phyloP scores from a whole-genome alignment of 129 eudicot species.

The Flaveria robusta region DNA sequence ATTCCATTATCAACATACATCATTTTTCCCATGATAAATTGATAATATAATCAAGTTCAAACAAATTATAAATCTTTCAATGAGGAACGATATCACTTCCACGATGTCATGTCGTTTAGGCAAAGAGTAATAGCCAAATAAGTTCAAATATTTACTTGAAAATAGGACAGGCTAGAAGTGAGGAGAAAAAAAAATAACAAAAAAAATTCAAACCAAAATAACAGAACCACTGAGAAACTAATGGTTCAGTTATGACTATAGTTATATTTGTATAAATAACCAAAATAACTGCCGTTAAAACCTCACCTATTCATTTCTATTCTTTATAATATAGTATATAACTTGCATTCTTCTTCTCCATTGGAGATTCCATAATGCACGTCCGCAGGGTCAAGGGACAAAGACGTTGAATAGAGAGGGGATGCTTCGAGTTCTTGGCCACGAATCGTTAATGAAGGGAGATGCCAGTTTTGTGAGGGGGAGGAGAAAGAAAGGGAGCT shows the following conservation, averaged over 20 bases:
- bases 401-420: too few species aligned
- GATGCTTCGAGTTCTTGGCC: too few species aligned
- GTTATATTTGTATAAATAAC: background rate
- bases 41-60: background rate
- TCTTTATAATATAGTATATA: background rate
- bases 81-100: background rate
- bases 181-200: background rate
- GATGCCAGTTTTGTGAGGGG: too few species aligned
- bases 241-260: background rate
- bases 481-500: too few species aligned
- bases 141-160: background rate
- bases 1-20: slow-evolving; percentile 25
- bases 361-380: too few species aligned
- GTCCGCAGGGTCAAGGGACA: too few species aligned
- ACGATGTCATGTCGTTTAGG: background rate
- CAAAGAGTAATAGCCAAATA: background rate
- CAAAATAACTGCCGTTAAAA: background rate
- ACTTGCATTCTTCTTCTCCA: background rate
- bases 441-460: too few species aligned
- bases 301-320: background rate
- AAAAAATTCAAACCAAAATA: background rate
- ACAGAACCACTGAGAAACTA: background rate
- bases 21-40: background rate
- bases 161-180: background rate
- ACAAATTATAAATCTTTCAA: background rate